Conservation (phyloP, 345 rosid genomes). For the Rhodomyrtus tomentosa region DNA sequence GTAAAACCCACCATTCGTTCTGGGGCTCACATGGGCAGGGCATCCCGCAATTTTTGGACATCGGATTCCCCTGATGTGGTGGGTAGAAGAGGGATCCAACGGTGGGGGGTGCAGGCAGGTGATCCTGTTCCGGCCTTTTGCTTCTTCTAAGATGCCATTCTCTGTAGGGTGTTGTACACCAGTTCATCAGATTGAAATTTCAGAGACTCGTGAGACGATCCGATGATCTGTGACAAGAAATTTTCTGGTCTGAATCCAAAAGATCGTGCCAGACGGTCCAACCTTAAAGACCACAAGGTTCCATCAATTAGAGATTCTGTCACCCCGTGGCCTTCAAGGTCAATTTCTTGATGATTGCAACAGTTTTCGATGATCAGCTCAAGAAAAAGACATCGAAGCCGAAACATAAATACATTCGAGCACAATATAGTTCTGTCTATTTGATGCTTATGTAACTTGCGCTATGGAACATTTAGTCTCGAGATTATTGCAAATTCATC, state of each 20-base stretch:
- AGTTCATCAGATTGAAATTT: neutral
- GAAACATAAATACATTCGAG: neutral
- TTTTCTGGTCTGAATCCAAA: neutral
- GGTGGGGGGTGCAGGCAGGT: no score
- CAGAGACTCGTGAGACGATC: neutral
- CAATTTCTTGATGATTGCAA: neutral
- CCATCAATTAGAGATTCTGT: neutral
- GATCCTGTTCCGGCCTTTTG: no score
- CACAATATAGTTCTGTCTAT: neutral
- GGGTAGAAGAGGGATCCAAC: no score
- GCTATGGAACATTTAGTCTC: neutral
- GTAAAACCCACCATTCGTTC: no score
- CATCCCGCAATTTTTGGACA: no score
- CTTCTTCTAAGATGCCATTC: neutral
- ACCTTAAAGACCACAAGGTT: neutral
- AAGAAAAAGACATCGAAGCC: neutral
- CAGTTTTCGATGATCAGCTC: neutral
- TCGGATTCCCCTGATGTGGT: no score
- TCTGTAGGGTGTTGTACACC: neutral
- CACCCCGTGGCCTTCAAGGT: neutral
- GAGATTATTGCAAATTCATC: neutral
- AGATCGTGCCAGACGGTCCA: neutral
- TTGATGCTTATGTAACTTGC: neutral
- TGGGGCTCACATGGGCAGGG: no score
- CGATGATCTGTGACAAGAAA: neutral